Evolutionary conservation across 225 moss, liverwort and hornwort genomes (phyloP).

Genomic region (Bryum argenteum): DNA sequence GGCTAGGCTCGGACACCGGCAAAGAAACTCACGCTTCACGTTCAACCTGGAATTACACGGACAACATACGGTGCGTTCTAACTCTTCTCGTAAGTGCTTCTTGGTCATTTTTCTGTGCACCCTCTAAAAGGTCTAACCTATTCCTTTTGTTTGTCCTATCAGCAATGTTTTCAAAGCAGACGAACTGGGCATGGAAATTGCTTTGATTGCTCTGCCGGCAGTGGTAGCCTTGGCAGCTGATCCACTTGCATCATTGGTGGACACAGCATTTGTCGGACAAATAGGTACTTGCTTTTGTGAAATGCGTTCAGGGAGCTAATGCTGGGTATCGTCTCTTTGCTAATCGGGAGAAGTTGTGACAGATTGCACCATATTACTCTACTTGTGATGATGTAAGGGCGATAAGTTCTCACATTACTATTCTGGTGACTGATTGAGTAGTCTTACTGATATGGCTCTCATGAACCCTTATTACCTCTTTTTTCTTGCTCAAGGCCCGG

Average conservation of each 20-base stretch:
- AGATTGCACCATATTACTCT: conserved; percentile 1
- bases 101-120: not conserved
- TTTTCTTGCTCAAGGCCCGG: conserved; percentile 37
- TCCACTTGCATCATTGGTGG: conserved; percentile 58
- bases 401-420: not conserved
- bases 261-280: conserved; percentile 56
- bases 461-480: not conserved
- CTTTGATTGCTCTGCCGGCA: conserved; percentile 47
- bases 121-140: not conserved
- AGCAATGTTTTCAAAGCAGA: conserved; percentile 54
- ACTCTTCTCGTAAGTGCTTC: conserved; percentile 5
- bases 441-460: conserved; percentile 4
- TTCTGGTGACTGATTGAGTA: conserved; percentile 5
- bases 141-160: conserved; percentile 19
- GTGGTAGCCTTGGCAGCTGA: conserved; percentile 55
- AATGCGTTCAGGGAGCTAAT: not conserved
- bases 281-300: conserved; percentile 43
- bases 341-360: not conserved
- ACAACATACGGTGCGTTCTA: conserved; percentile 34
- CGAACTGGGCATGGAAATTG: conserved; percentile 49
- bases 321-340: conserved; percentile 8
- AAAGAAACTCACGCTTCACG: conserved; percentile 22
- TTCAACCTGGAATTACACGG: conserved; percentile 32
- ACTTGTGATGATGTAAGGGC: conserved; percentile 6
- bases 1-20: conserved; percentile 23